Conservation (phyloP, 208 protist species). For the Leishmania martiniquensis region DNA sequence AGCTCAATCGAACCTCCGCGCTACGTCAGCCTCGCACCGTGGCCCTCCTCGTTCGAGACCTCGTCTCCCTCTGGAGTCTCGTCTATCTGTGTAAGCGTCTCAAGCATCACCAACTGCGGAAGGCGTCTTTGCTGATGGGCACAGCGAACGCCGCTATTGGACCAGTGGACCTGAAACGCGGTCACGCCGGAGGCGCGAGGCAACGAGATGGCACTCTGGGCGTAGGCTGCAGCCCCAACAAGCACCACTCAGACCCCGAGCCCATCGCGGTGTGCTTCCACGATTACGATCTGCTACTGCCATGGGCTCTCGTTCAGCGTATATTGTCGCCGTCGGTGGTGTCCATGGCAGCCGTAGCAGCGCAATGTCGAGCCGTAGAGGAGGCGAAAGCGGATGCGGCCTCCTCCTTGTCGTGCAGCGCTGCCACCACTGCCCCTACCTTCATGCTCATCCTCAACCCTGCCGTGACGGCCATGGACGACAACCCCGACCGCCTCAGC, state of each 20-base stretch:
- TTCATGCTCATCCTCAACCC: constrained; percentile 65
- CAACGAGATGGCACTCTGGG: neutral
- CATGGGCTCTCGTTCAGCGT: constrained; percentile 20
- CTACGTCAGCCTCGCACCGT: constrained; percentile 27
- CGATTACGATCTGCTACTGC: constrained; percentile 45
- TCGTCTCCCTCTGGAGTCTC: constrained; percentile 24
- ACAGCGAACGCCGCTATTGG: neutral
- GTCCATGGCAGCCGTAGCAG: constrained; percentile 6
- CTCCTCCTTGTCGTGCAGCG: neutral
- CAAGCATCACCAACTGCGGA: constrained; percentile 16
- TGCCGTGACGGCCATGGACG: constrained; percentile 30
- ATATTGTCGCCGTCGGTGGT: neutral
- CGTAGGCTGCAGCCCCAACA: neutral
- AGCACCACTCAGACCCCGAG: neutral
- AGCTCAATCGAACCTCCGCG: constrained; percentile 12
- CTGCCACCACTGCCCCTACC: neutral
- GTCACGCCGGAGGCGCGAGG: neutral
- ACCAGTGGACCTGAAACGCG: neutral
- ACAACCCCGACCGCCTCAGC: constrained; percentile 49
- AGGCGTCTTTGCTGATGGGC: constrained; percentile 22
- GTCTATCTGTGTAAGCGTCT: constrained; percentile 31
- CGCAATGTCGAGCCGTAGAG: constrained; percentile 3
- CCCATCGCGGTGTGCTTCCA: constrained; percentile 38
- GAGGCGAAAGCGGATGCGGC: neutral
- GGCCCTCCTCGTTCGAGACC: constrained; percentile 18